Conservation (phyloP, 1,284 basidiomycete species). For the Naganishia albida region DNA sequence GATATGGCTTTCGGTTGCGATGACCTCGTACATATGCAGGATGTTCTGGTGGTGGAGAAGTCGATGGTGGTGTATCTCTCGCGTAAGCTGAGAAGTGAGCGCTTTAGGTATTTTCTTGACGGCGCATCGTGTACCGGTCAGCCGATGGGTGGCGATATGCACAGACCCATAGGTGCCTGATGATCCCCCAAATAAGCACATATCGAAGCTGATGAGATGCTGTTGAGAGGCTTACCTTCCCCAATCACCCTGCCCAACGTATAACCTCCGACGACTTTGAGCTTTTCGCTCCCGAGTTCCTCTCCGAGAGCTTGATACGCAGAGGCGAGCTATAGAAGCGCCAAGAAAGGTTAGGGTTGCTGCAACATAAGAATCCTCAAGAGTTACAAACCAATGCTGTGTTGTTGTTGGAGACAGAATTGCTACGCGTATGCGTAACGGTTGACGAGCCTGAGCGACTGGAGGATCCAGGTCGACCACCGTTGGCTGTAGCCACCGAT, state of each 20-base stretch:
- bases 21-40: slow-evolving; percentile 94
- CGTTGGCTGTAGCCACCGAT: slow-evolving; percentile 2
- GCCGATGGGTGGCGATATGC: slow-evolving; percentile 84
- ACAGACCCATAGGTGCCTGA: slow-evolving; percentile 90
- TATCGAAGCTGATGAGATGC: background rate
- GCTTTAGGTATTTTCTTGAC: slow-evolving; percentile 97
- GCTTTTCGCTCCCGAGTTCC: slow-evolving; percentile 83
- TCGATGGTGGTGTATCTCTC: slow-evolving; percentile 98
- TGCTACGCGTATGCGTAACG: slow-evolving; percentile 16
- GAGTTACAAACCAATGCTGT: slow-evolving; percentile 14
- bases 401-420: slow-evolving; percentile 23
- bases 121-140: slow-evolving; percentile 84
- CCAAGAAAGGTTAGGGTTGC: background rate
- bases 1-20: slow-evolving; percentile 90
- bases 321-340: slow-evolving; percentile 66
- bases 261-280: slow-evolving; percentile 92
- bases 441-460: slow-evolving; percentile 6
- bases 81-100: slow-evolving; percentile 82
- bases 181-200: background rate
- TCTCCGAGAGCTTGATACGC: slow-evolving; percentile 97
- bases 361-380: background rate
- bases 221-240: slow-evolving; percentile 67
- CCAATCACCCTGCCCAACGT: slow-evolving; percentile 93
- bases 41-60: slow-evolving; percentile 93
- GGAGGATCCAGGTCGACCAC: background rate